Conservation (phyloP, 345 rosid species). For the Erucastrum elatum region DNA sequence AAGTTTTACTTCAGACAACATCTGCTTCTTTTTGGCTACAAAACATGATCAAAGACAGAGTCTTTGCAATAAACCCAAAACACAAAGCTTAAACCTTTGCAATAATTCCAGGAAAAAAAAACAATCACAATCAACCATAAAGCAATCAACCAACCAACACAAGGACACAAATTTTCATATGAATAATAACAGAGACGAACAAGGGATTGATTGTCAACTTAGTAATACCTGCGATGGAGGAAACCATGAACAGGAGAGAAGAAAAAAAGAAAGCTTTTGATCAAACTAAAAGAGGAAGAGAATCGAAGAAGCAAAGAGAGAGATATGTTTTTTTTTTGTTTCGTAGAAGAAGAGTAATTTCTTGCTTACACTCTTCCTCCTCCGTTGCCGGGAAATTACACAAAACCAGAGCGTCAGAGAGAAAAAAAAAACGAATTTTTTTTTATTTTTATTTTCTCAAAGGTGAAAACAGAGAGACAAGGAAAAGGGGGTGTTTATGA, state of each 20-base stretch:
- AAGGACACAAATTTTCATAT: neutral
- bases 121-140: conserved; percentile 13
- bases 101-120: neutral
- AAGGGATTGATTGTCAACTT: conserved; percentile 7
- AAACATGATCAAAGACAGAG: conserved; percentile 15
- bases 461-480: conserved; percentile 9
- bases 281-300: conserved; percentile 24
- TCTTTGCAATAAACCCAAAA: conserved; percentile 19
- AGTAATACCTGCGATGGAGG: conserved; percentile 30
- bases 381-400: conserved; percentile 77
- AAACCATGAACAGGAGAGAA: conserved; percentile 25
- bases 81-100: neutral
- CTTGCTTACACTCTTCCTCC: conserved; percentile 87
- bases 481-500: conserved; percentile 32
- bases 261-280: neutral
- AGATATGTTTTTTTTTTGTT: conserved; percentile 42
- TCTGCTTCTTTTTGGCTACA: neutral
- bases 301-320: conserved; percentile 27
- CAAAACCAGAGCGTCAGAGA: conserved; percentile 15
- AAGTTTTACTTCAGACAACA: neutral
- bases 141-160: neutral
- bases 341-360: conserved; percentile 76
- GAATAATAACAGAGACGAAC: neutral
- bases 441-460: neutral
- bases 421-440: neutral